Evolutionary conservation across 1,139 yeast genomes (phyloP).

Genomic region (Debaryomyces fabryi): DNA sequence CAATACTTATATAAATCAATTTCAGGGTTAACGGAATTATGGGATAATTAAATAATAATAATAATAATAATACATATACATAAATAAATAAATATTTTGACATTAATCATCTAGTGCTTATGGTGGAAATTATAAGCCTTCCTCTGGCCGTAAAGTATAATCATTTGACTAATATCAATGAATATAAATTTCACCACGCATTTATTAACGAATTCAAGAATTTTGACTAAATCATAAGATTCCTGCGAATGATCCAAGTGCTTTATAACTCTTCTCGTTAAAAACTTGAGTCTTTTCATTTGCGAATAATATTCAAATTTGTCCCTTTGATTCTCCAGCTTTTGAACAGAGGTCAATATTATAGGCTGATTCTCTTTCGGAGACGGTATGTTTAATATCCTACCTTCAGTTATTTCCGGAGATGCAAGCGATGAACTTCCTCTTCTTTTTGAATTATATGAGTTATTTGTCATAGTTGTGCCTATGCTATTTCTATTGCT

Average conservation of each 20-base stretch:
- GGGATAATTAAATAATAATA: conserved; percentile 6
- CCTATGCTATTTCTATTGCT: conserved; percentile 30
- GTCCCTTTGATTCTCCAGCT: conserved; percentile 34
- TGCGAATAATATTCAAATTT: conserved; percentile 45
- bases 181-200: conserved; percentile 41
- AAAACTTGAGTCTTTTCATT: conserved; percentile 4
- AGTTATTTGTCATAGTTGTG: conserved; percentile 25
- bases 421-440: conserved; percentile 24
- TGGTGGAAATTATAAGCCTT: conserved; percentile 17
- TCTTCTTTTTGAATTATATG: conserved; percentile 26
- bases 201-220: conserved; percentile 42
- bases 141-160: conserved; percentile 37
- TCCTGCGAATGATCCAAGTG: neutral
- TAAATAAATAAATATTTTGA: conserved; percentile 14
- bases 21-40: neutral
- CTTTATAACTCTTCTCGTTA: conserved; percentile 15
- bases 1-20: neutral
- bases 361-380: conserved; percentile 9
- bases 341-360: conserved; percentile 23
- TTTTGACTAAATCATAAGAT: conserved; percentile 24
- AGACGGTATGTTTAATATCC: conserved; percentile 9
- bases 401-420: conserved; percentile 16
- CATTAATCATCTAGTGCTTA: neutral
- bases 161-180: conserved; percentile 43
- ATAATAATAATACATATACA: conserved; percentile 2